Evolutionary conservation across 306 rosid genomes (phyloP).

Genomic region (Comarum palustre): DNA sequence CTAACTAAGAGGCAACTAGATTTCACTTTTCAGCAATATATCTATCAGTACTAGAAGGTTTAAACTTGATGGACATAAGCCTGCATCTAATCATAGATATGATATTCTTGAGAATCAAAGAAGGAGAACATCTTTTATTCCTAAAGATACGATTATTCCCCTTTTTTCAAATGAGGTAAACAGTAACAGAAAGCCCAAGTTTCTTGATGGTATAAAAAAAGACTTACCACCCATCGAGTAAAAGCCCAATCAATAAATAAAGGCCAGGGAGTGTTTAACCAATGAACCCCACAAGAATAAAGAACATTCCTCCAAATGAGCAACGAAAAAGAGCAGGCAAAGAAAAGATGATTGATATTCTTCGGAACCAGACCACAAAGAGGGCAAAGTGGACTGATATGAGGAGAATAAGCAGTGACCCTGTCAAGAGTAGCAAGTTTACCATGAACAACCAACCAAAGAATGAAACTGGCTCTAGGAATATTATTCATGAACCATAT

Average conservation of each 20-base stretch:
- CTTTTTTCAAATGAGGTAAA: too few relatives aligned
- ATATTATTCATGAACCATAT: background rate
- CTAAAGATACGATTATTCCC: too few relatives aligned
- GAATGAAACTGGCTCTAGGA: background rate
- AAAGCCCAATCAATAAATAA: background rate
- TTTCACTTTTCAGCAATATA: background rate
- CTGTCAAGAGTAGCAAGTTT: background rate
- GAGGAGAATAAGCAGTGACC: background rate
- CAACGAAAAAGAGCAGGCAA: background rate
- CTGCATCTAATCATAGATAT: too few relatives aligned
- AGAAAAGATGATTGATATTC: background rate
- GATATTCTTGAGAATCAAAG: too few relatives aligned
- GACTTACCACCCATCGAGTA: background rate
- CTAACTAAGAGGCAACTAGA: background rate
- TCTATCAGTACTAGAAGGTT: too few relatives aligned
- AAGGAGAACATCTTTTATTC: too few relatives aligned
- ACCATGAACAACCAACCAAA: background rate
- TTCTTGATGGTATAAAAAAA: background rate
- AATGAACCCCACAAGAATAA: background rate
- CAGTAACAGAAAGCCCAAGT: background rate
- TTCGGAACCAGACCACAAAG: background rate
- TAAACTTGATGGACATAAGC: too few relatives aligned
- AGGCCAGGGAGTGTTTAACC: background rate
- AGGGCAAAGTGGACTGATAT: background rate
- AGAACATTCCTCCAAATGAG: background rate